Percentiles rank a stretch among this genome's conserved stretches.
Evolutionary conservation across 2,329 filamentous ascomycete species (phyloP).

Genomic region (Catunica adiposa): DNA sequence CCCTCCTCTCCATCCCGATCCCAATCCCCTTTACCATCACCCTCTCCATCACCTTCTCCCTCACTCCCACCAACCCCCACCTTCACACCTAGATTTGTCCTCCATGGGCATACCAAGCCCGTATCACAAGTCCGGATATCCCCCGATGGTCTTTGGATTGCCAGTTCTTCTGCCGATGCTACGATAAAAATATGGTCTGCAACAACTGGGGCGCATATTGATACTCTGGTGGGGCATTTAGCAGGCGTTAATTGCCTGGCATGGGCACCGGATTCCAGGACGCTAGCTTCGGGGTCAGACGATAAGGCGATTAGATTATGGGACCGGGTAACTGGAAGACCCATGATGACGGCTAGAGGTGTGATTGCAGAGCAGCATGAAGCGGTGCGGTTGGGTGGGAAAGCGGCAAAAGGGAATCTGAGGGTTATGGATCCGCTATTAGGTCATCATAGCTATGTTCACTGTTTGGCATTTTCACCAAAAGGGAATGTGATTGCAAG

Average conservation of each 20-base stretch:
- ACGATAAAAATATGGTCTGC: conserved; percentile 88
- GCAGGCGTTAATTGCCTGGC: conserved; percentile 82
- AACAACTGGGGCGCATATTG: conserved; percentile 57
- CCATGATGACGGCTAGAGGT: conserved; percentile 30
- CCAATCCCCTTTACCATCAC: conserved; percentile 20
- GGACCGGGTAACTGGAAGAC: conserved; percentile 51
- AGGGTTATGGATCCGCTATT: conserved; percentile 39
- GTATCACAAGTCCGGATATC: conserved; percentile 82
- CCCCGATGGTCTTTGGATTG: conserved; percentile 77
- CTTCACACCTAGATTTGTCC: conserved; percentile 52
- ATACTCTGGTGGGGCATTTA: conserved; percentile 84
- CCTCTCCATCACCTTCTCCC: conserved; percentile 24
- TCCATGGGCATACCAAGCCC: conserved; percentile 62
- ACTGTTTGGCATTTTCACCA: conserved; percentile 85
- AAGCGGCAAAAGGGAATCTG: conserved; percentile 19
- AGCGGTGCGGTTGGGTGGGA: conserved; percentile 19
- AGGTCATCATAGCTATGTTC: conserved; percentile 93
- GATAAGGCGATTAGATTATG: conserved; percentile 92
- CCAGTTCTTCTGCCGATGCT: conserved; percentile 75
- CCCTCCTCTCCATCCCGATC: conserved; percentile 22
- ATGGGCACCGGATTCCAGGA: conserved; percentile 83
- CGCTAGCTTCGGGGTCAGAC: conserved; percentile 79
- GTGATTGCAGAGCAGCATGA: conserved; percentile 15
- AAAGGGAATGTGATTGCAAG: conserved; percentile 95
- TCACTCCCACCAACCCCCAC: conserved; percentile 46